These are phyloP conservation scores for Chalciporus chontae DNA, from an alignment of 768 basidiomycete genomes.

Conservation along the genomic window DNA sequence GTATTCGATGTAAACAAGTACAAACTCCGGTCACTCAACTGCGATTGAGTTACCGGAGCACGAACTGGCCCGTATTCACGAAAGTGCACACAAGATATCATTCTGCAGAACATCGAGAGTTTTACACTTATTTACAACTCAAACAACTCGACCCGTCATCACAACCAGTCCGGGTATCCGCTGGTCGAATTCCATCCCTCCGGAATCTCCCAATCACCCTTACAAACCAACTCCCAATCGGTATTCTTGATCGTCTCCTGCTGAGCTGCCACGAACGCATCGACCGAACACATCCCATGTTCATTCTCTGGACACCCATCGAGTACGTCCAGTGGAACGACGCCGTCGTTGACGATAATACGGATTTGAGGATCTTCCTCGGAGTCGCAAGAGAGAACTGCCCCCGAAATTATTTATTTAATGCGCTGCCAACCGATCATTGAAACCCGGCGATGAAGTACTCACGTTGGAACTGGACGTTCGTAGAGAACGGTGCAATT, in stretches of 20 bases:
- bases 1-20: conserved; percentile 9
- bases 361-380: conserved; percentile 59
- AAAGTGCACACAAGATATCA: neutral
- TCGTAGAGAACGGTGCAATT: conserved; percentile 79
- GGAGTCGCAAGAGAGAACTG: conserved; percentile 59
- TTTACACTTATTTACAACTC: neutral
- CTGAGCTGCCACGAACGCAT: conserved; percentile 66
- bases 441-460: conserved; percentile 2
- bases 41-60: neutral
- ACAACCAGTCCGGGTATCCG: conserved; percentile 44
- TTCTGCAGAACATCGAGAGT: too few species aligned
- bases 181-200: conserved; percentile 71
- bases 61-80: neutral
- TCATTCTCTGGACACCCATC: conserved; percentile 64
- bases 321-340: conserved; percentile 70
- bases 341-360: conserved; percentile 81
- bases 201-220: conserved; percentile 68
- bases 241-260: conserved; percentile 57
- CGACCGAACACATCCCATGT: conserved; percentile 74
- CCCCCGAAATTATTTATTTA: conserved; percentile 1
- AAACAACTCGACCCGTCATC: neutral
- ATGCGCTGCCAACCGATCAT: neutral
- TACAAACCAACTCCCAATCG: conserved; percentile 70
- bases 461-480: conserved; percentile 81
- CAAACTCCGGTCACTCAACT: conserved; percentile 1